Conservation (phyloP, 306 rosid genomes). For the Lagenaria siceraria region DNA sequence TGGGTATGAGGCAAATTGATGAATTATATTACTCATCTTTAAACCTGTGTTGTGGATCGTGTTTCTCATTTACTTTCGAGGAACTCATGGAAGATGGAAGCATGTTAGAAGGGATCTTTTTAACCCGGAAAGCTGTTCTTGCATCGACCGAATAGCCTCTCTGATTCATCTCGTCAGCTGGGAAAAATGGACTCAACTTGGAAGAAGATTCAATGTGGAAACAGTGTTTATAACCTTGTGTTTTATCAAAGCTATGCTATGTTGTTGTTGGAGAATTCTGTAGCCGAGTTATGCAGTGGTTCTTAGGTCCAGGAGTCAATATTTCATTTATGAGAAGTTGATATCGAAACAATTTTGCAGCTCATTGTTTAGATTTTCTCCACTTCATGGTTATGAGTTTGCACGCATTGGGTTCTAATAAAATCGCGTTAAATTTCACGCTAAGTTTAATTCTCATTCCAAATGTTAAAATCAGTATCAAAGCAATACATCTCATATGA, state of each 20-base stretch:
- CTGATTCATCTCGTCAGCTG: background rate
- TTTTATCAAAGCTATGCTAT: background rate
- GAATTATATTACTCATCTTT: background rate
- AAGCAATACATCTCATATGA: background rate
- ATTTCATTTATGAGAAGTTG: background rate
- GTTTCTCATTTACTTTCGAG: background rate
- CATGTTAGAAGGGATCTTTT: background rate
- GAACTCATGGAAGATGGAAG: background rate
- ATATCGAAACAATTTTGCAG: background rate
- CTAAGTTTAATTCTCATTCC: background rate
- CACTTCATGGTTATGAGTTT: background rate
- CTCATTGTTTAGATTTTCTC: background rate
- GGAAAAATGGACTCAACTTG: background rate
- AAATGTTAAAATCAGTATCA: background rate
- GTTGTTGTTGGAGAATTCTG: background rate
- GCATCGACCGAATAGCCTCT: background rate
- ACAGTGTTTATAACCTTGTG: background rate
- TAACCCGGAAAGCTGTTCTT: background rate
- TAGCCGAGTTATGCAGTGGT: background rate
- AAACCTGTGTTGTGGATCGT: background rate
- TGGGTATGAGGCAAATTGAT: background rate
- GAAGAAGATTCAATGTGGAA: background rate
- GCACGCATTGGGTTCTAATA: background rate
- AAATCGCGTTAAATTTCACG: background rate
- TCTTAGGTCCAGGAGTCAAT: background rate